Evolutionary conservation across 139 green algal genomes (phyloP).

Genomic region (Chlorokybus atmophyticus): DNA sequence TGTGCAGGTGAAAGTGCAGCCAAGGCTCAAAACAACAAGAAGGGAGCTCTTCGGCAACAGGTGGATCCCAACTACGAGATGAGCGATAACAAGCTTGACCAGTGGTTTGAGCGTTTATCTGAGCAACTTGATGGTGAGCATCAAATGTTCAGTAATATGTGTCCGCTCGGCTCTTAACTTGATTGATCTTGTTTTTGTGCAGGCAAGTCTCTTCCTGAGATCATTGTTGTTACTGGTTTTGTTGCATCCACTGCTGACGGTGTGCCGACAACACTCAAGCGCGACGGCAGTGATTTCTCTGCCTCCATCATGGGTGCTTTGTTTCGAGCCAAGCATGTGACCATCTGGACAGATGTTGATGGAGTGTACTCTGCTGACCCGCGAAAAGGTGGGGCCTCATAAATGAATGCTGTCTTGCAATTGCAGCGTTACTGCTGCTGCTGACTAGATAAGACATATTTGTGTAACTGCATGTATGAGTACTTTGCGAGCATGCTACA

Average conservation of each 20-base stretch:
- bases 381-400: slow-evolving; percentile 53
- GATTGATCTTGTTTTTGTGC: too few relatives aligned
- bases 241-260: slow-evolving; percentile 59
- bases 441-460: too few relatives aligned
- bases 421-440: too few relatives aligned
- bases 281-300: slow-evolving; percentile 87
- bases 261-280: slow-evolving; percentile 52
- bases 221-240: slow-evolving; percentile 58
- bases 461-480: too few relatives aligned
- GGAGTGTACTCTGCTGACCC: slow-evolving; percentile 91
- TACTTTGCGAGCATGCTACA: too few relatives aligned
- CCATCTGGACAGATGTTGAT: slow-evolving; percentile 97
- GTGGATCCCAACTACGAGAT: slow-evolving; percentile 78
- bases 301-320: slow-evolving; percentile 87
- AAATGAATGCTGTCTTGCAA: too few relatives aligned
- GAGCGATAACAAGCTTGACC: slow-evolving; percentile 55
- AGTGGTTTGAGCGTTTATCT: slow-evolving; percentile 35
- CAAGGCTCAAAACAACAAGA: too few relatives aligned
- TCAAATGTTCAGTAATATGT: too few relatives aligned
- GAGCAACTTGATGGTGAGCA: too few relatives aligned
- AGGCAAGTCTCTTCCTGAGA: slow-evolving; percentile 17
- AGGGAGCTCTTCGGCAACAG: slow-evolving; percentile 41
- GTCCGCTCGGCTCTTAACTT: too few relatives aligned
- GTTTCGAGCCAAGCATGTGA: slow-evolving; percentile 60
- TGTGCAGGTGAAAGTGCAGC: too few relatives aligned